Evolutionary conservation across 1,139 yeast genomes (phyloP).

Genomic region (Taiozyma sp.): DNA sequence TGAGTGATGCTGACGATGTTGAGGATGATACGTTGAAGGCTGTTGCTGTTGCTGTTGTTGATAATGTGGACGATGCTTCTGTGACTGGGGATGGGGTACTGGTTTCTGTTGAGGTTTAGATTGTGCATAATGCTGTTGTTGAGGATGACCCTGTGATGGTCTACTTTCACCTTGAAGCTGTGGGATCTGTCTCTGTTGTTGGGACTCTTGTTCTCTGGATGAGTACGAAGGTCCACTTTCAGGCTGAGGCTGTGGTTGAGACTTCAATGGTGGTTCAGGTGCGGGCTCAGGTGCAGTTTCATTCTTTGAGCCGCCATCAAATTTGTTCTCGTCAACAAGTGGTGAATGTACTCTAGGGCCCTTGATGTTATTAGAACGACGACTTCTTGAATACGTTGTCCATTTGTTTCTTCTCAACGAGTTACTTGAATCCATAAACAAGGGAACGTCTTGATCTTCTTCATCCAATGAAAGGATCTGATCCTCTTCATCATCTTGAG

Average conservation of each 20-base stretch:
- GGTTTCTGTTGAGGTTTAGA: background rate
- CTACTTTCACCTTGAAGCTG: conserved; percentile 1
- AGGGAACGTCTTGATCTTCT: conserved; percentile 24
- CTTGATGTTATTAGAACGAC: conserved; percentile 13
- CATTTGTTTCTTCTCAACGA: conserved; percentile 31
- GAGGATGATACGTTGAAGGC: conserved; percentile 1
- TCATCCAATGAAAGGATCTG: conserved; percentile 1
- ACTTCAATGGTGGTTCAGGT: conserved; percentile 2
- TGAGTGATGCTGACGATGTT: conserved; percentile 1
- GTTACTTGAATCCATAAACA: conserved; percentile 21
- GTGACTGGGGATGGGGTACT: background rate
- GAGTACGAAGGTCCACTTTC: background rate
- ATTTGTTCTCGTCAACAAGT: conserved; percentile 8
- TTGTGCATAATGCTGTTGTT: background rate
- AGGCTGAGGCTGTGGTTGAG: background rate
- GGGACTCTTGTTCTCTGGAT: background rate
- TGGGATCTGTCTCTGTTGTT: background rate
- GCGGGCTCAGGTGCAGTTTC: background rate
- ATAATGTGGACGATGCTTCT: background rate
- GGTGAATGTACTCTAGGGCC: conserved; percentile 19
- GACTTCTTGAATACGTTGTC: conserved; percentile 31
- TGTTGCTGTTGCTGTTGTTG: background rate
- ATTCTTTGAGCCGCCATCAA: background rate
- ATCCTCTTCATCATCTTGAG: background rate
- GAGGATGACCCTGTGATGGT: background rate